Evolutionary conservation across 2,329 filamentous ascomycete genomes (phyloP), one percentile per base, ranked within the genome.

Genomic region (Domatiomyces catenatus): DNA sequence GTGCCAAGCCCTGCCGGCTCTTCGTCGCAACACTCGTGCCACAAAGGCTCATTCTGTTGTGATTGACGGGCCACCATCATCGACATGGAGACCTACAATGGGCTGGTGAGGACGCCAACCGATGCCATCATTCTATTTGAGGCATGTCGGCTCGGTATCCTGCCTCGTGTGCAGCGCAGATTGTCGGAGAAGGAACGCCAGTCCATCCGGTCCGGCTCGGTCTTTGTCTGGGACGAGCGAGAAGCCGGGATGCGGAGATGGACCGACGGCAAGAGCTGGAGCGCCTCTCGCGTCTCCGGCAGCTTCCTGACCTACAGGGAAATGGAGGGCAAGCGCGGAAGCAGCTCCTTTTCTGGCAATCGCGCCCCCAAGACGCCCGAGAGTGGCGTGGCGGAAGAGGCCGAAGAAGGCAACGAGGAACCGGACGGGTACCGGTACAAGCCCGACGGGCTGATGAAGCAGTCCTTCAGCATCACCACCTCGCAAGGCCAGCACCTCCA

Each of bases 191-290:
- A 96, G 70, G 92, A 98, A 70, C 80, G 92, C 54, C 89, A 95
- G 64, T 87, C 87, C 3, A 98, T 98, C 66, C 83, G 87, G 63
- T 94, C 90, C 0, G 92, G 92, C 44, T 98, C 92, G 0, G 90
- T 98, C 2, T 98, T 96, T 62, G 92, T 98, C n/a, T 98, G 92
- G 92, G 92, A 98, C 67, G 92, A 98, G 73, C 76, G 90, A 60
- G 92, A 98, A 72, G 92, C 92, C 8, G 92, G 92, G 58, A 98
- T 98, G 92, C 79, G 92, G 62, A 76, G 92, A 67, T 98, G 92
- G 92, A 98, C 92, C 0, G 92, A 98, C 61, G 92, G 92, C 51
- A 98, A 98, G 67, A 96, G 90, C 36, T 98, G 92, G 92, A 96
- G 90, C 63, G 92, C 92, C 32, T 96, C 90, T 69, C 80, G 92